Evolutionary conservation across 768 basidiomycete species (phyloP), one percentile per base, ranked within the genome.

Genomic region (Agrocybe pediades): DNA sequence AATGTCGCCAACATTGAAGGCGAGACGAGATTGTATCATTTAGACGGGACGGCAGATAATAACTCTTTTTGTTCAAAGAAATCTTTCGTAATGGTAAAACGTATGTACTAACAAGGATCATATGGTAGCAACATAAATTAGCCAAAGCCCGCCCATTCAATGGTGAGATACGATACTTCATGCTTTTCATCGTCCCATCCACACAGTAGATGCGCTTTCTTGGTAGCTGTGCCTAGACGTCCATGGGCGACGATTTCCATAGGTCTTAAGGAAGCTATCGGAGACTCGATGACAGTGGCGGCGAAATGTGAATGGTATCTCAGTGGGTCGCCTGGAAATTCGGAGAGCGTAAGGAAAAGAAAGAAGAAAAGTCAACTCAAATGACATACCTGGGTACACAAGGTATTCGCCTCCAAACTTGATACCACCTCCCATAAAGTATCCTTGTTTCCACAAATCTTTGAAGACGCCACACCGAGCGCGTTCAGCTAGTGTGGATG

Each of bases 231-330:
- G 1, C 96, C 97, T 27, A 99, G 72, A 27, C 97, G 81, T 16
- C 97, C 97, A 66, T 95, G 95, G 0, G 96, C 95, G 20, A 99
- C 90, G 42, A 99, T 83, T 68, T 98, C 94, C 85, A 96, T 91
- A 4, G 97, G 95, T 44, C 80, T 76, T 46, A 99, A 76, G 1
- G 77, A 59, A 11, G 83, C 64, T 43, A 68, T 58, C 2, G 83
- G 82, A 6, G 88, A 84, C 11, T 88, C 80, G 25, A 92, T 69
- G 11, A 97, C 90, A 5, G 90, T 86, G 19, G 90, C 90, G 19
- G 87, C 86, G 66, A 98, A 98, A 68, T 99, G 97, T 2, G 96
- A 97, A 65, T 99, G 97, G 68, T 96, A 99, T 21, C 97, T 83
- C 47, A 98, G 72, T 8, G 95, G 94, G 67, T 99, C 95, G 51